phyloP scores from a whole-genome alignment of 2,329 filamentous ascomycete species.

The Cytospora mali region DNA sequence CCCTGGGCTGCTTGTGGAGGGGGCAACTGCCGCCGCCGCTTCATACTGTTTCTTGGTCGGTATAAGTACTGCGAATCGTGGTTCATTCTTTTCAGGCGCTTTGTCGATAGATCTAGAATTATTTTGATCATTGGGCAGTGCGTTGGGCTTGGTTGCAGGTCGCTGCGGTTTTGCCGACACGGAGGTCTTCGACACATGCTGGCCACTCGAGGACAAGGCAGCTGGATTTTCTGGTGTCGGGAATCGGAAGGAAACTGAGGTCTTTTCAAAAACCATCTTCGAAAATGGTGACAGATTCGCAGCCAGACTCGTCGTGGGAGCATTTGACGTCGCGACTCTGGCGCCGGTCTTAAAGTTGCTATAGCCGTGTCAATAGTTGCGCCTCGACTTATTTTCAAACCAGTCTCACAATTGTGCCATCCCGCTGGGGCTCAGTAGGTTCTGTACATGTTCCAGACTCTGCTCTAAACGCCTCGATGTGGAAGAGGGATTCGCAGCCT shows the following conservation, averaged over 20 bases:
- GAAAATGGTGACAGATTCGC: slow-evolving; percentile 54
- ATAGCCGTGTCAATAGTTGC: slow-evolving; percentile 35
- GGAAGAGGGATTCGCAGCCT: slow-evolving; percentile 61
- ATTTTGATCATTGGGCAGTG: slow-evolving; percentile 14
- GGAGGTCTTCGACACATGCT: slow-evolving; percentile 35
- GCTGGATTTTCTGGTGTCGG: slow-evolving; percentile 42
- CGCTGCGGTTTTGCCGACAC: slow-evolving; percentile 28
- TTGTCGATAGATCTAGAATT: slow-evolving; percentile 33
- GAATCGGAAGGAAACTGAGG: slow-evolving; percentile 44
- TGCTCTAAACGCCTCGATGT: slow-evolving; percentile 69
- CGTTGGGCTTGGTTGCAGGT: slow-evolving; percentile 26
- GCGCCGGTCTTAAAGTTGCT: slow-evolving; percentile 63
- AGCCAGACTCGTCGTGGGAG: slow-evolving; percentile 38
- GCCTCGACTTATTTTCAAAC: background rate
- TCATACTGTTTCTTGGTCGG: slow-evolving; percentile 45
- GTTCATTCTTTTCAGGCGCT: slow-evolving; percentile 39
- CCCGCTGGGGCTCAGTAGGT: slow-evolving; percentile 71
- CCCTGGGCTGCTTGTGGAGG: background rate
- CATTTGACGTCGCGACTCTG: slow-evolving; percentile 36
- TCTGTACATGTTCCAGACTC: slow-evolving; percentile 73
- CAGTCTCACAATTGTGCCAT: slow-evolving; percentile 66
- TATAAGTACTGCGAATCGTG: slow-evolving; percentile 52
- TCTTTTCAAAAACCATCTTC: slow-evolving; percentile 50
- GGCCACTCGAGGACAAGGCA: slow-evolving; percentile 35
- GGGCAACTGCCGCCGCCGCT: slow-evolving; percentile 19